A percentile compares a stretch with the other conserved stretches of the same genome.
These are phyloP conservation scores for Penicillium odoratum DNA, from an alignment of 495 filamentous ascomycete species.

Conservation along the genomic window DNA sequence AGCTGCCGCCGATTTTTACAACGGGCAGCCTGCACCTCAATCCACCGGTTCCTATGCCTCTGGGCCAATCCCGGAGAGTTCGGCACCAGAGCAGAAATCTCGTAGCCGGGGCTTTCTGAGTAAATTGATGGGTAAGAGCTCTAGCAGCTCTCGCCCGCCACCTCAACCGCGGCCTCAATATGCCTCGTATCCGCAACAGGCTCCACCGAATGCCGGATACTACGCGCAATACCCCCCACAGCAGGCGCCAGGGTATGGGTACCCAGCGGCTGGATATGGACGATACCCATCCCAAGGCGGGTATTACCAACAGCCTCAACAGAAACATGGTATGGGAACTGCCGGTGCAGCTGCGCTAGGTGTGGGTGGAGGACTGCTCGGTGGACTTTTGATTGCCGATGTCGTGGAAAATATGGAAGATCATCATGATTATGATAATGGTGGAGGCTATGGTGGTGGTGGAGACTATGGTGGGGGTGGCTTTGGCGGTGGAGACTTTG, in stretches of 20 bases:
- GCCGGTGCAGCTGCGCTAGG: slow-evolving; percentile 74
- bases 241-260: slow-evolving; percentile 33
- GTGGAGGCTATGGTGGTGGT: slow-evolving; percentile 34
- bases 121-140: slow-evolving; percentile 50
- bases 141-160: slow-evolving; percentile 21
- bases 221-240: slow-evolving; percentile 38
- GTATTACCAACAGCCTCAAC: slow-evolving; percentile 42
- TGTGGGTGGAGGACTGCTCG: slow-evolving; percentile 72
- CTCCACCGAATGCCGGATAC: slow-evolving; percentile 25
- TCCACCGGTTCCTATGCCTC: slow-evolving; percentile 22
- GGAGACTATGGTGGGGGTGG: slow-evolving; percentile 36
- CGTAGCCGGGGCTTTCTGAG: slow-evolving; percentile 45
- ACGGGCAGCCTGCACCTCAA: slow-evolving; percentile 22
- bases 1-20: slow-evolving; percentile 49
- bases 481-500: slow-evolving; percentile 21
- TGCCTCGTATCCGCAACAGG: slow-evolving; percentile 25
- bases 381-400: slow-evolving; percentile 66
- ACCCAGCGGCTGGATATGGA: slow-evolving; percentile 20
- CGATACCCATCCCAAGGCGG: slow-evolving; percentile 43
- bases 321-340: slow-evolving; percentile 57
- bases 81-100: slow-evolving; percentile 29
- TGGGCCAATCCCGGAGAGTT: slow-evolving; percentile 24
- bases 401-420: slow-evolving; percentile 54
- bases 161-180: slow-evolving; percentile 27
- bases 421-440: slow-evolving; percentile 50